Evolutionary conservation across 768 basidiomycete species (phyloP).

Genomic region (Chalciporus chontae): DNA sequence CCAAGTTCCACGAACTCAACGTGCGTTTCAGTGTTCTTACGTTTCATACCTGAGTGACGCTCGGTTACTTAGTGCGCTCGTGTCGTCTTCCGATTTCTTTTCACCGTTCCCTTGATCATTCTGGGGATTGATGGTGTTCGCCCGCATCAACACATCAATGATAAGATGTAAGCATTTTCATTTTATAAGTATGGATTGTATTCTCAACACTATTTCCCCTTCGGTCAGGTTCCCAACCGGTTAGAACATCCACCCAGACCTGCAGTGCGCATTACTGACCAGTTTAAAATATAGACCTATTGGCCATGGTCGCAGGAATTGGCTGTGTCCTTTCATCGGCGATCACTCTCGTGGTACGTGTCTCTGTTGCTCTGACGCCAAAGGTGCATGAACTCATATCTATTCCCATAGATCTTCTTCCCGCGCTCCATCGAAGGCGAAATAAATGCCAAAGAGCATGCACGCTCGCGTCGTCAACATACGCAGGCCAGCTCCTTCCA

Average conservation of each 20-base stretch:
- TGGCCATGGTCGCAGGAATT: slow-evolving; percentile 54
- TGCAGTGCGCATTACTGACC: background rate
- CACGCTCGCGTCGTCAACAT: slow-evolving; percentile 19
- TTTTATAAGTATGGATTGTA: background rate
- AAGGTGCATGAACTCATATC: background rate
- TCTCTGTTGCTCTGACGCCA: background rate
- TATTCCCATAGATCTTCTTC: slow-evolving; percentile 67
- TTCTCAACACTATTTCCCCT: background rate
- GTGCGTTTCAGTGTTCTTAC: slow-evolving; percentile 39
- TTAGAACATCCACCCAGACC: background rate
- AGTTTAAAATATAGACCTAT: slow-evolving; percentile 44
- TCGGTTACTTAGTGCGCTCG: slow-evolving; percentile 52
- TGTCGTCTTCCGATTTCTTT: slow-evolving; percentile 69
- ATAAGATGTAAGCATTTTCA: slow-evolving; percentile 42
- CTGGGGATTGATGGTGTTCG: slow-evolving; percentile 68
- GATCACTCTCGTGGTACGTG: slow-evolving; percentile 66
- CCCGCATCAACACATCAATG: slow-evolving; percentile 61
- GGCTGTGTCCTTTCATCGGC: slow-evolving; percentile 67
- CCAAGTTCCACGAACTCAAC: slow-evolving; percentile 80
- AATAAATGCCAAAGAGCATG: slow-evolving; percentile 50
- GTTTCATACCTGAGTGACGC: background rate
- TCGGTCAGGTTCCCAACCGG: slow-evolving; percentile 26
- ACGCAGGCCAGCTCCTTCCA: slow-evolving; percentile 16
- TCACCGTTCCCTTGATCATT: slow-evolving; percentile 60
- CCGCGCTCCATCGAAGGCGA: slow-evolving; percentile 72